These are phyloP conservation scores for Dendrobium nobile DNA, from an alignment of 106 monocot genomes.

Conservation along the genomic window DNA sequence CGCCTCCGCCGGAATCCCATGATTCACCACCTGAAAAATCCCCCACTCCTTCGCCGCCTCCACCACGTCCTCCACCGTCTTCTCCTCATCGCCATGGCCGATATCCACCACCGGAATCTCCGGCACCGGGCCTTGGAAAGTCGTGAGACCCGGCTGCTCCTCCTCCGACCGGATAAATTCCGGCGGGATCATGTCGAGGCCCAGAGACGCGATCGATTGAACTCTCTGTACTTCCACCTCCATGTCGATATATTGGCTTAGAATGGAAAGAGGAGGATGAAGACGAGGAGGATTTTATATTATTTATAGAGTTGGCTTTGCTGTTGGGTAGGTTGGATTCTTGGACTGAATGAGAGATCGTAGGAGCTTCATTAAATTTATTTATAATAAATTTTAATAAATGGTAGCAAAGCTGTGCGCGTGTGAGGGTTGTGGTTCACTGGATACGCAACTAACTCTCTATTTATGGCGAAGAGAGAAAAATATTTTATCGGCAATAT, in stretches of 20 bases:
- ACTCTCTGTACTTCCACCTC: conserved; percentile 51
- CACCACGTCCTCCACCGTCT: conserved; percentile 10
- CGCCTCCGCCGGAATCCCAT: conserved; percentile 63
- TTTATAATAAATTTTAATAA: no score
- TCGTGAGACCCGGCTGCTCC: conserved; percentile 58
- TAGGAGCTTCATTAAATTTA: no score
- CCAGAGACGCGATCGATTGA: conserved; percentile 33
- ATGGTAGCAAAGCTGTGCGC: not conserved
- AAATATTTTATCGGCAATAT: no score
- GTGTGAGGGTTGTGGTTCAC: not conserved
- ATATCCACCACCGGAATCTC: conserved; percentile 69
- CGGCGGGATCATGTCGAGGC: conserved; percentile 32
- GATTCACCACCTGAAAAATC: conserved; percentile 80
- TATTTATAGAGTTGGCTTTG: no score
- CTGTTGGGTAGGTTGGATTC: no score
- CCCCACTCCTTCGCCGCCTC: conserved; percentile 62
- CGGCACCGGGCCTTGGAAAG: conserved; percentile 47
- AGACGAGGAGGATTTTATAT: not conserved
- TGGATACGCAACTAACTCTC: not conserved
- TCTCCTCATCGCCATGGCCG: conserved; percentile 7
- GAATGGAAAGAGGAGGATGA: not conserved
- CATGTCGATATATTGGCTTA: not conserved
- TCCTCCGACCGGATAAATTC: conserved; percentile 61
- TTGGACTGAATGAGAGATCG: no score
- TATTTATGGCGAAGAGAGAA: no score